Base-by-base conservation (phyloP, 2,329 filamentous ascomycete species). In the Fusarium sp. region DNA sequence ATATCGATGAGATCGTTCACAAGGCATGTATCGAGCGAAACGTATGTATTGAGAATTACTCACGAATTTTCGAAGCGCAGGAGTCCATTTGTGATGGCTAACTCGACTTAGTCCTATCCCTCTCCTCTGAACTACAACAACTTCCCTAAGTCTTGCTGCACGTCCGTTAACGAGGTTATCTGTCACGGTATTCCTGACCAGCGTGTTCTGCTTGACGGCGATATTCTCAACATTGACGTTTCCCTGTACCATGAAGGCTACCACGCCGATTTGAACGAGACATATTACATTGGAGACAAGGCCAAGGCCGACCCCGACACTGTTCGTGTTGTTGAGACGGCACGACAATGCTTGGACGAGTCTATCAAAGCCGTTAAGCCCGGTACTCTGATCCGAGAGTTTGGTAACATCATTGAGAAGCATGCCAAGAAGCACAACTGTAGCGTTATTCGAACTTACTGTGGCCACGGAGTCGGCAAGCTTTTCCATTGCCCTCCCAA, bases 101-200 rank as follows among this genome's bases (percentile, higher is more conserved):
- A 65, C 62, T 20, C 20, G 42, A 35, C 36, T 71, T 35, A 98
- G 95, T 93, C 95, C 15, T 98, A 98, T 81, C 95, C 95, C 0
- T 98, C 95, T 2, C 95, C 95, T 3, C 86, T 98, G 38, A 98
- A 98, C 85, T 98, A 98, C 85, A 93, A 93, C 86, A 88, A 95
- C 82, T 99, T 98, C 84, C 96, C 96, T 74, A 99, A 99, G 85
- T 99, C 96, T 0, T 93, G 98, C 71, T 99, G 96, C 84, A 98
- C 95, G 7, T 98, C 95, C 6, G 85, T 93, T 55, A 99, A 99
- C 86, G 96, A 99, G 84, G 93, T 97, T 73, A 98, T 99, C 82
- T 99, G 96, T 86, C 96, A 99, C 86, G 96, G 96, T 59, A 99
- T 99, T 72, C 96, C 96, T 22, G 96, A 99, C 79, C 91, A 97